phyloP scores from a whole-genome alignment of 1,284 basidiomycete genomes.

The Microbotryum lychnidis-dioicae region DNA sequence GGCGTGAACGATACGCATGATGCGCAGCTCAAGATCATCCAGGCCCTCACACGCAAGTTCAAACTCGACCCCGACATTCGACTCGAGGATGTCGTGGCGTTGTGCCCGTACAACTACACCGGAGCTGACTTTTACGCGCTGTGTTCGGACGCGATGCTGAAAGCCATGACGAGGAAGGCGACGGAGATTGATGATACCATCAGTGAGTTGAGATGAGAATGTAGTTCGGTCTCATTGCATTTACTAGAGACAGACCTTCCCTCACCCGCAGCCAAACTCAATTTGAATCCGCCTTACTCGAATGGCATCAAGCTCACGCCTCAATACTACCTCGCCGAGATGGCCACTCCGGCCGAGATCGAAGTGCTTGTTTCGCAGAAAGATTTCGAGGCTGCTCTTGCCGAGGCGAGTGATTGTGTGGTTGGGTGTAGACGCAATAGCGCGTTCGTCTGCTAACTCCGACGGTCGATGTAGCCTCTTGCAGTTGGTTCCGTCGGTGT shows the following conservation, averaged over 20 bases:
- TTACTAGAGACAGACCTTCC: not conserved
- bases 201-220: slow-evolving; percentile 42
- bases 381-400: slow-evolving; percentile 72
- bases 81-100: slow-evolving; percentile 58
- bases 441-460: not conserved
- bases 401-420: slow-evolving; percentile 39
- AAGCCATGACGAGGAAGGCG: slow-evolving; percentile 87
- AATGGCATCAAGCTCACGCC: slow-evolving; percentile 59
- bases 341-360: slow-evolving; percentile 65
- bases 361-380: slow-evolving; percentile 61
- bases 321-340: slow-evolving; percentile 84
- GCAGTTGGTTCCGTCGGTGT: slow-evolving; percentile 73
- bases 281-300: slow-evolving; percentile 43
- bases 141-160: slow-evolving; percentile 91
- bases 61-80: slow-evolving; percentile 63
- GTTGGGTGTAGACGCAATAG: not conserved
- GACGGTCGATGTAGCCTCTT: not conserved
- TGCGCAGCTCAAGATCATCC: slow-evolving; percentile 77
- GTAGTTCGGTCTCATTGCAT: not conserved
- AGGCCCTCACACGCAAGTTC: slow-evolving; percentile 89
- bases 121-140: slow-evolving; percentile 98
- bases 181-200: slow-evolving; percentile 65
- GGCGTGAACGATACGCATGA: slow-evolving; percentile 82
- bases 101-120: slow-evolving; percentile 86
- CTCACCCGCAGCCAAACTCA: slow-evolving; percentile 46